phyloP scores from a whole-genome alignment of 2,329 filamentous ascomycete species.

The Fusarium metavorans region DNA sequence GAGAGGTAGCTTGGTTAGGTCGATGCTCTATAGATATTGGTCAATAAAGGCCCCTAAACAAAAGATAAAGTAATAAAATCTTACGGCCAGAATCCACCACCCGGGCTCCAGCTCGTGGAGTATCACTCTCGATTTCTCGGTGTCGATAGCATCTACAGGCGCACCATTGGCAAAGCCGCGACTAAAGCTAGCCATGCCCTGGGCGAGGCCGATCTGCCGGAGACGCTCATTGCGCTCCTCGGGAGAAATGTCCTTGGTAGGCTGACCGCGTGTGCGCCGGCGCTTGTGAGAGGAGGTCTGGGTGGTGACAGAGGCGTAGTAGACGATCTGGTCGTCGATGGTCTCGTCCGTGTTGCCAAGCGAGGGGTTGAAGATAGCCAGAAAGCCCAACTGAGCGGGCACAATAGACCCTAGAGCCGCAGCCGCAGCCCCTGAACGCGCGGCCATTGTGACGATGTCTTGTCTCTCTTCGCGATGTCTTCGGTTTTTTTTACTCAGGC shows the following conservation, averaged over 20 bases:
- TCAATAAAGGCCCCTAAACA: conserved; percentile 6
- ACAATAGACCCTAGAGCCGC: conserved; percentile 43
- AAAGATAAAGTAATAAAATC: conserved; percentile 44
- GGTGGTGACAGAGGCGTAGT: conserved; percentile 79
- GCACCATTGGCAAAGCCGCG: conserved; percentile 85
- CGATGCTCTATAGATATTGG: conserved; percentile 62
- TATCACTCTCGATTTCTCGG: conserved; percentile 86
- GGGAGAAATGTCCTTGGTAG: conserved; percentile 60
- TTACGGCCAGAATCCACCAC: conserved; percentile 95
- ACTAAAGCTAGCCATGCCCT: conserved; percentile 95
- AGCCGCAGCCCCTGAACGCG: conserved; percentile 25
- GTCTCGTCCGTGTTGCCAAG: conserved; percentile 71
- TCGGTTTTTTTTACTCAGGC: neutral
- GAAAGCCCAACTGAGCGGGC: conserved; percentile 88
- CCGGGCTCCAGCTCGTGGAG: conserved; percentile 87
- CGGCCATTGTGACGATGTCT: conserved; percentile 28
- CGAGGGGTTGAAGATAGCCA: conserved; percentile 94
- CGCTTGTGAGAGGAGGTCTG: conserved; percentile 55
- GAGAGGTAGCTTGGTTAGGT: conserved; percentile 79
- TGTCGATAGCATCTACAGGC: conserved; percentile 87
- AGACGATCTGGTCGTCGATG: conserved; percentile 87
- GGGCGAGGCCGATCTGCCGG: conserved; percentile 93
- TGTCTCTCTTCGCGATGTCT: neutral
- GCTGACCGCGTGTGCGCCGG: conserved; percentile 56
- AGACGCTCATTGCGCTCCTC: conserved; percentile 87